phyloP scores from a whole-genome alignment of 2,329 filamentous ascomycete genomes.

The Cyclaneusma minus region DNA sequence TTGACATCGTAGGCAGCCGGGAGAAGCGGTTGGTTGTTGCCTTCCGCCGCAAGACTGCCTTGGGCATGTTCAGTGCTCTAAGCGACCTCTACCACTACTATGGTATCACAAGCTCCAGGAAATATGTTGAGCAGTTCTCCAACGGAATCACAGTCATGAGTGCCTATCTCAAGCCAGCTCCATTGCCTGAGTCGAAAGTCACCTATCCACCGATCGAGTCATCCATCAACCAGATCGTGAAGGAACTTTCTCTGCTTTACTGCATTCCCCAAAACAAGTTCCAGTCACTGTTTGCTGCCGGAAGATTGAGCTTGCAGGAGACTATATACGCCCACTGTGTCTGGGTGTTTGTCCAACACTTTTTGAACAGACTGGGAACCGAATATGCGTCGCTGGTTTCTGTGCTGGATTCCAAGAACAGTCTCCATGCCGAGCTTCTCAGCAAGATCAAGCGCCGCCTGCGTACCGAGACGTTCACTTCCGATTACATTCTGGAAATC shows the following conservation, averaged over 20 bases:
- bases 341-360: slow-evolving; percentile 96
- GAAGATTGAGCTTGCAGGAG: slow-evolving; percentile 82
- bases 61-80: slow-evolving; percentile 86
- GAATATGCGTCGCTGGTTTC: slow-evolving; percentile 82
- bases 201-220: slow-evolving; percentile 72
- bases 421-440: slow-evolving; percentile 65
- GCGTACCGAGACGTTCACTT: slow-evolving; percentile 91
- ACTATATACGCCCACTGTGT: slow-evolving; percentile 95
- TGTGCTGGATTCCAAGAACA: slow-evolving; percentile 68
- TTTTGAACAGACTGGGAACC: slow-evolving; percentile 83
- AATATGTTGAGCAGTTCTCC: slow-evolving; percentile 98
- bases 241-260: slow-evolving; percentile 93
- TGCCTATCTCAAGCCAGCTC: slow-evolving; percentile 70
- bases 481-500: slow-evolving; percentile 96
- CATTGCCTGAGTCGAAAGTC: slow-evolving; percentile 34
- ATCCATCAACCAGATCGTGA: slow-evolving; percentile 96
- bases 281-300: slow-evolving; percentile 73
- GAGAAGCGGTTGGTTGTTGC: slow-evolving; percentile 93
- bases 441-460: slow-evolving; percentile 92
- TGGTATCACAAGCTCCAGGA: slow-evolving; percentile 84
- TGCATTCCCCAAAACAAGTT: slow-evolving; percentile 97
- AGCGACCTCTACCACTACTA: slow-evolving; percentile 99
- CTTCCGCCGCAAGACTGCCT: slow-evolving; percentile 83
- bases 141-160: slow-evolving; percentile 97
- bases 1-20: slow-evolving; percentile 77